Base-by-base conservation (phyloP, 176 grass and related monocot species). In the Paspalum vaginatum region DNA sequence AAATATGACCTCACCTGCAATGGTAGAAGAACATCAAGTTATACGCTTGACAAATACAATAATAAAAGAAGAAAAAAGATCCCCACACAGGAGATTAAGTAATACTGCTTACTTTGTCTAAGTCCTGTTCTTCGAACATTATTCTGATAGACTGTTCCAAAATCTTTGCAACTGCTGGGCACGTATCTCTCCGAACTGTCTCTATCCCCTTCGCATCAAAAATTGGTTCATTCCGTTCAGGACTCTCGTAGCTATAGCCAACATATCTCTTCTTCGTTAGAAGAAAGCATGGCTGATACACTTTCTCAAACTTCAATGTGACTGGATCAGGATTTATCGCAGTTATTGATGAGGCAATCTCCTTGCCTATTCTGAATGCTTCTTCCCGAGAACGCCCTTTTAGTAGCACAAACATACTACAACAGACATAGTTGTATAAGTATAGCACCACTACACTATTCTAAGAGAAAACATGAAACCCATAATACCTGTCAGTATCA, bases 181-280 rank as follows among this genome's bases (percentile, higher is more conserved):
- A 98, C 49, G 95, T 90, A 79, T 98, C 95, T 85, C 95, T 94
- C 45, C 95, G 90, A 49, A 98, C 95, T 46, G 95, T 92, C 82
- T 98, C 95, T 77, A 94, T 98, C 52, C 92, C 95, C 65, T 98
- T 98, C 25, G 89, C 92, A 85, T 98, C 95, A 90, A 98, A 98
- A 60, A 79, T 81, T 65, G 95, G 87, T 38, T 85, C 83, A 39
- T 70, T 79, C 61, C 94, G 92, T 87, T 87, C 90, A 55, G 92
- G 89, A 76, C 73, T 89, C 81, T 98, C 92, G 9, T 98, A 98
- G 84, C 95, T 98, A 83, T 94, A 94, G 53, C 95, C 95, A 81
- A 98, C 92, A 78, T 98, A 98, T 61, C 95, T 90, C 75, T 98
- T 98, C 85, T 98, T 98, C 21, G 95, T 91, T 75, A 98, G 95